Evolutionary conservation across 345 rosid species (phyloP).

Genomic region (Dovyalis caffra): DNA sequence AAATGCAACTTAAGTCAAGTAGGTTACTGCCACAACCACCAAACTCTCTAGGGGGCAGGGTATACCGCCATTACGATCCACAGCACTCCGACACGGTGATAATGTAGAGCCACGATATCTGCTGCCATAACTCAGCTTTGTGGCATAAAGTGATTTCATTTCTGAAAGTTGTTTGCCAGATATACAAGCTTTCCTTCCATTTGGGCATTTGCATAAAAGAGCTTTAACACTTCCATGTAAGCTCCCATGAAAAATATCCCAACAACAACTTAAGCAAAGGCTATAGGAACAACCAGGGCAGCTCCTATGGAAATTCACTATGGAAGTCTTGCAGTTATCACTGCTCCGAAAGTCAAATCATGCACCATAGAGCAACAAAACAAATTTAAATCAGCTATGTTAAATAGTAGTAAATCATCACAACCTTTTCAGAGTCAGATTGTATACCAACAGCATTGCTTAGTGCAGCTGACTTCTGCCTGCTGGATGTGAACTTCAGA

Average conservation of each 20-base stretch:
- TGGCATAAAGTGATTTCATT: slow-evolving; percentile 25
- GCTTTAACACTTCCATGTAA: slow-evolving; percentile 39
- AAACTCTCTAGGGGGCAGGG: slow-evolving; percentile 55
- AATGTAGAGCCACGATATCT: slow-evolving; percentile 29
- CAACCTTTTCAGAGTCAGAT: slow-evolving; percentile 19
- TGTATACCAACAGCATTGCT: slow-evolving; percentile 57
- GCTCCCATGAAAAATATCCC: slow-evolving; percentile 43
- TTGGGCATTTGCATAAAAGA: slow-evolving; percentile 33
- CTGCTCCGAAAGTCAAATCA: slow-evolving; percentile 39
- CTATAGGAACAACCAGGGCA: slow-evolving; percentile 65
- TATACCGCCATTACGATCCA: slow-evolving; percentile 31
- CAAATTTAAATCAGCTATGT: slow-evolving; percentile 19
- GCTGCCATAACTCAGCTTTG: slow-evolving; percentile 23
- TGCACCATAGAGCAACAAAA: slow-evolving; percentile 24
- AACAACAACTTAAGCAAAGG: slow-evolving; percentile 64
- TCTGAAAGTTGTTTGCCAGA: slow-evolving; percentile 30
- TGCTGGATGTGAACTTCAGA: slow-evolving; percentile 46
- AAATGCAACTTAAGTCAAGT: slow-evolving; percentile 51
- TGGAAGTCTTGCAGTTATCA: slow-evolving; percentile 53
- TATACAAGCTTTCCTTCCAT: slow-evolving; percentile 31
- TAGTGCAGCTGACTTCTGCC: slow-evolving; percentile 44
- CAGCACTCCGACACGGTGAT: slow-evolving; percentile 31
- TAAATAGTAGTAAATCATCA: neutral
- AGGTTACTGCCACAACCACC: slow-evolving; percentile 60
- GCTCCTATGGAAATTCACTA: slow-evolving; percentile 62